Percentiles rank a stretch among this genome's conserved stretches.
These are phyloP conservation scores for Fraxinus angustifolia DNA, from an alignment of 305 asterid species.

Conservation along the genomic window DNA sequence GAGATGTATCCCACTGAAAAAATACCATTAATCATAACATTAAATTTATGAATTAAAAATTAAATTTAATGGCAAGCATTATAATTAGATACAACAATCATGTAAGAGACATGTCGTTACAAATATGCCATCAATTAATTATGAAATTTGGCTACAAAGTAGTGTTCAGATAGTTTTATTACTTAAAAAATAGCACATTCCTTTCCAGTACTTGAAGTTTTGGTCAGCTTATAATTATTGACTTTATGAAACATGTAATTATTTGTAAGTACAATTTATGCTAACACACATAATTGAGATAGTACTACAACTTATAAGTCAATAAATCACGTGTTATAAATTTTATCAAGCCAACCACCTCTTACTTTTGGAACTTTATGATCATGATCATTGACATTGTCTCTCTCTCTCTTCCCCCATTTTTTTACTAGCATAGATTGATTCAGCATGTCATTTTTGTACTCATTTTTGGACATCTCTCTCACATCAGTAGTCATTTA, in stretches of 20 bases:
- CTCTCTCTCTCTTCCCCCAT: neutral
- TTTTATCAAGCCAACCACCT: neutral
- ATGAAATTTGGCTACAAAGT: neutral
- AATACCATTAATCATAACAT: neutral
- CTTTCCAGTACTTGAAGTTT: neutral
- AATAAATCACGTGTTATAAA: neutral
- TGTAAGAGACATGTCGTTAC: neutral
- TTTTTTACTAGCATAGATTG: slow-evolving; percentile 17
- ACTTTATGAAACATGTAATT: neutral
- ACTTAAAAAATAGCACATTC: neutral
- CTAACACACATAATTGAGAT: neutral
- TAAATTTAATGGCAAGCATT: neutral
- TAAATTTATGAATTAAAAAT: too few species aligned
- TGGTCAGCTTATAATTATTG: neutral
- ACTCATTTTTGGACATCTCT: slow-evolving; percentile 6
- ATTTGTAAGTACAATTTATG: neutral
- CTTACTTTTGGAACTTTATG: slow-evolving; percentile 9
- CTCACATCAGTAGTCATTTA: slow-evolving; percentile 31
- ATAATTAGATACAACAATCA: too few species aligned
- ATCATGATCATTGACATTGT: slow-evolving; percentile 7
- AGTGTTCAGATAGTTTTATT: neutral
- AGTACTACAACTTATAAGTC: neutral
- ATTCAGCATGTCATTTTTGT: slow-evolving; percentile 11
- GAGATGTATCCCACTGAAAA: neutral
- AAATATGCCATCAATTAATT: neutral